Evolutionary conservation across 306 rosid genomes (phyloP), one percentile per base, ranked within the genome.

Genomic region (Dalbergia oliveri): DNA sequence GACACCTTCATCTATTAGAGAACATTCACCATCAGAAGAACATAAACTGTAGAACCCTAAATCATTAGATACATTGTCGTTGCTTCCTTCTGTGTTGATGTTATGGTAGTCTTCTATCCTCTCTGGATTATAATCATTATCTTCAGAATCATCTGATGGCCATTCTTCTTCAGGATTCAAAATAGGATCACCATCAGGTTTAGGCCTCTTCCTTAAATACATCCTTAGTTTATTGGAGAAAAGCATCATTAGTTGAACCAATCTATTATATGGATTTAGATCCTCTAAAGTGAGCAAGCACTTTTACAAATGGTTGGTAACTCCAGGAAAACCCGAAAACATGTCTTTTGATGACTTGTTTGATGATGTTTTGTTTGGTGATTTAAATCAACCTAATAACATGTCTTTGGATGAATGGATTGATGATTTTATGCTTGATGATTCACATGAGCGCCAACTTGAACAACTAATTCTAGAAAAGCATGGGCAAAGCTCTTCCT

Each of bases 131-230:
- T 94, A 94, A 85, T 94, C 96, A 80, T 88, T 92, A 77, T 94
- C 98, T 69, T 87, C 97, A 53, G 98, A 91, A 86, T 92, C 98
- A 86, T 94, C 97, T 1, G 97, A 94, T 57, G 98, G 98, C 97
- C 94, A 94, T 70, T 91, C 90, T 74, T 86, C 96, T 66, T 83
- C 97, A 19, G 90, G 91, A 82, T 92, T 88, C 61, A 79, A 75
- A 86, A 69, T 47, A 78, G 86, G 73, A 49, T 78, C 87, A 73
- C 87, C 89, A 79, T 89, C 90, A 14, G 93, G 97, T 33, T 78
- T 81, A 83, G 91, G 98, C 97, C 85, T 94, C 98, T 82, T 92
- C 96, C 88, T 90, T 88, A 88, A 94, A 92, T 70, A 94, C 80
- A 76, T 94, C 97, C 98, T 85, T 92, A 74, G 76, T 69, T 68